Conservation (phyloP, 495 filamentous ascomycete species). For the Tuber aestivum region DNA sequence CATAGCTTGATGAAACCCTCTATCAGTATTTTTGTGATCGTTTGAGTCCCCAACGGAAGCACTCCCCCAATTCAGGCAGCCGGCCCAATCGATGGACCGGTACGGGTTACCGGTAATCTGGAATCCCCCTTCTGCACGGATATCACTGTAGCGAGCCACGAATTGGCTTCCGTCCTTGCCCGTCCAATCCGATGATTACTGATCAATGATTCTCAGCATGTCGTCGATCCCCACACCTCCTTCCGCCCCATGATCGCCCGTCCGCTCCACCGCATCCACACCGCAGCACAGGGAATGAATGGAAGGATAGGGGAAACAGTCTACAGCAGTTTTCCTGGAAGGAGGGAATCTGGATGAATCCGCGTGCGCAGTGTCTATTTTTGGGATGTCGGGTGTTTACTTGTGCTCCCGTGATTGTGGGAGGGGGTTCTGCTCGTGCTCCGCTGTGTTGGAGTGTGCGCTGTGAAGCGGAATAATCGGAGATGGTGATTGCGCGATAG, state of each 20-base stretch:
- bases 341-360: neutral
- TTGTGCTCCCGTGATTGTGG: neutral
- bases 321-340: neutral
- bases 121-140: neutral
- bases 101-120: neutral
- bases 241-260: neutral
- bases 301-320: too few species aligned
- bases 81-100: neutral
- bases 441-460: neutral
- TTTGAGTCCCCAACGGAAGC: neutral
- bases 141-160: neutral
- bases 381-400: neutral
- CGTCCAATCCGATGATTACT: neutral
- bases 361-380: neutral
- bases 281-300: neutral
- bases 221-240: neutral
- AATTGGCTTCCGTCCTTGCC: neutral
- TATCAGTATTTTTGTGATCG: neutral
- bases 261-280: neutral
- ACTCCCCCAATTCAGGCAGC: neutral
- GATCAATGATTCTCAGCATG: neutral
- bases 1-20: neutral
- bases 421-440: neutral
- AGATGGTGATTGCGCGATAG: neutral
- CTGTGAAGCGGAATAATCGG: neutral